A percentile compares a stretch with the other conserved stretches of the same genome.
Evolutionary conservation across 371 early-diverging fungal species (phyloP).

Genomic region (Parasitella parasitica): DNA sequence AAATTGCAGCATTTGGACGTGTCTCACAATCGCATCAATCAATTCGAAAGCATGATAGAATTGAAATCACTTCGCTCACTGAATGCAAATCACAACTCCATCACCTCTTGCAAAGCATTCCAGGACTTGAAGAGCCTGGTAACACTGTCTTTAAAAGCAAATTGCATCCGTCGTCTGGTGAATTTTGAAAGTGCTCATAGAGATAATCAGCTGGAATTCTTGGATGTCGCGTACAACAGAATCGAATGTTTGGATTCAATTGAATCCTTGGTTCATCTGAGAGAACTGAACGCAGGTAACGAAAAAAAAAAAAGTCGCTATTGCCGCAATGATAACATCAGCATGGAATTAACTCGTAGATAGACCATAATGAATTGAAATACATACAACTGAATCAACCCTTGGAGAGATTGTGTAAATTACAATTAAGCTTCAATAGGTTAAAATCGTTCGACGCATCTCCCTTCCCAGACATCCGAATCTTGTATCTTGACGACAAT

Average conservation of each 20-base stretch:
- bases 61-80: constrained; percentile 33
- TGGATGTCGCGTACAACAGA: constrained; percentile 55
- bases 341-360: not conserved
- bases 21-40: constrained; percentile 46
- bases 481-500: constrained; percentile 57
- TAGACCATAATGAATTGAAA: constrained; percentile 53
- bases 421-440: constrained; percentile 51
- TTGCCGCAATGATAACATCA: no score
- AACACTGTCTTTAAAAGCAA: constrained; percentile 42
- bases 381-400: constrained; percentile 41
- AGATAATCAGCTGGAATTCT: constrained; percentile 44
- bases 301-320: no score
- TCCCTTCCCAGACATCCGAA: constrained; percentile 48
- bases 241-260: constrained; percentile 49
- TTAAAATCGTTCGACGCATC: constrained; percentile 46
- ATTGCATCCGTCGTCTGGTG: constrained; percentile 35
- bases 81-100: constrained; percentile 49
- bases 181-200: constrained; percentile 26
- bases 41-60: constrained; percentile 34
- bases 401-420: constrained; percentile 34
- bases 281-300: constrained; percentile 32
- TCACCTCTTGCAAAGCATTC: constrained; percentile 42
- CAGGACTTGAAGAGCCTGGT: constrained; percentile 41
- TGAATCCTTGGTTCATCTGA: constrained; percentile 37
- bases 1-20: constrained; percentile 51